A percentile compares a stretch with the other conserved stretches of the same genome.
phyloP scores from a whole-genome alignment of 768 basidiomycete species.

The Antrodiella citrinella region DNA sequence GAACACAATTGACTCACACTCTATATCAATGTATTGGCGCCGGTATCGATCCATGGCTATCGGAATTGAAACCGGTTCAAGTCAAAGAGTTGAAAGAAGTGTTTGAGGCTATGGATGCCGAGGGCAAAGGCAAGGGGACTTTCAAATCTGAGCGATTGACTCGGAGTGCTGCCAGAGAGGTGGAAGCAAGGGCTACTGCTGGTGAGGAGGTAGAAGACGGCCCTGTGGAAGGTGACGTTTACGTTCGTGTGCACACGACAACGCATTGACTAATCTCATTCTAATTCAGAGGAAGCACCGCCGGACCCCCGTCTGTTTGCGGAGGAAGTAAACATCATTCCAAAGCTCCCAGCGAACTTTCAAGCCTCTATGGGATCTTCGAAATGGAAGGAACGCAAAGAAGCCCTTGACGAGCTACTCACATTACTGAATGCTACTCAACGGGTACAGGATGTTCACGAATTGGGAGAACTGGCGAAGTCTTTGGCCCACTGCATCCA shows the following conservation, averaged over 20 bases:
- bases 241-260: no score
- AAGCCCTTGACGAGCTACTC: constrained; percentile 77
- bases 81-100: constrained; percentile 91
- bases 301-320: constrained; percentile 75
- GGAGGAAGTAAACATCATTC: constrained; percentile 72
- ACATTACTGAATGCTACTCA: constrained; percentile 61
- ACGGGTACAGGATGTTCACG: constrained; percentile 72
- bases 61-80: constrained; percentile 93
- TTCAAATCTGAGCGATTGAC: constrained; percentile 78
- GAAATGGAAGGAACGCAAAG: constrained; percentile 98
- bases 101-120: constrained; percentile 76
- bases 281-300: constrained; percentile 37
- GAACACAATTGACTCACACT: constrained; percentile 60
- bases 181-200: constrained; percentile 34
- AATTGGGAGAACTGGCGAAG: constrained; percentile 67
- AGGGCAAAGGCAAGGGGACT: constrained; percentile 78
- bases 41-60: constrained; percentile 75
- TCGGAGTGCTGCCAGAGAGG: constrained; percentile 66
- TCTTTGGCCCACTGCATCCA: constrained; percentile 76
- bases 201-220: constrained; percentile 30
- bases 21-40: constrained; percentile 81
- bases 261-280: no score
- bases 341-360: constrained; percentile 69
- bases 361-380: constrained; percentile 73
- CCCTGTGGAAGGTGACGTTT: constrained; percentile 28